Conservation (phyloP, 2,329 filamentous ascomycete species). For the Scedosporium dehoogii region DNA sequence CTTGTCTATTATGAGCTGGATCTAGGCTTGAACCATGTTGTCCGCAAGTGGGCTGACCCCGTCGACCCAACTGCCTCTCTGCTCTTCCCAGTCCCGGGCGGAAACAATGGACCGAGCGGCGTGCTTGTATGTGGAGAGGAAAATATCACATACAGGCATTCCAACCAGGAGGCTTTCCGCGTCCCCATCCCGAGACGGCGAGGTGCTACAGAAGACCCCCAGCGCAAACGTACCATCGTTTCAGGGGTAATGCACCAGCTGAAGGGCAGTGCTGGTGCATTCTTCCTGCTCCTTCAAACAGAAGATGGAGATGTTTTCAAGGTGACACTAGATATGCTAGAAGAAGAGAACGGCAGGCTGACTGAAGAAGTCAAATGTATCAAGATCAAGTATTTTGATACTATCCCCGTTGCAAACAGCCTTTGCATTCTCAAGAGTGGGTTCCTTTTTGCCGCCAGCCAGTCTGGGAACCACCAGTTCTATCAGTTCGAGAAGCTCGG, state of each 20-base stretch:
- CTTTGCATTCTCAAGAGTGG: conserved; percentile 92
- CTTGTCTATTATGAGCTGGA: conserved; percentile 97
- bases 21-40: conserved; percentile 91
- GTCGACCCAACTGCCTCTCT: conserved; percentile 84
- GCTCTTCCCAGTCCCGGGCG: conserved; percentile 91
- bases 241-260: conserved; percentile 94
- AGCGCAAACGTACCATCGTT: conserved; percentile 77
- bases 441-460: conserved; percentile 84
- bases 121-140: conserved; percentile 93
- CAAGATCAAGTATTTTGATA: conserved; percentile 97
- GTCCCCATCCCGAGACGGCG: conserved; percentile 80
- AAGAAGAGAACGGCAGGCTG: conserved; percentile 68
- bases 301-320: conserved; percentile 98
- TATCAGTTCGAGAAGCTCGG: conserved; percentile 97
- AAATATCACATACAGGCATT: conserved; percentile 93
- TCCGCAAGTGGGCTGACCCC: conserved; percentile 89
- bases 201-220: conserved; percentile 84
- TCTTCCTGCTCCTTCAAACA: conserved; percentile 93
- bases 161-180: conserved; percentile 81
- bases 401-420: conserved; percentile 76
- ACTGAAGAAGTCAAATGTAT: conserved; percentile 74
- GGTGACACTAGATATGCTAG: conserved; percentile 81
- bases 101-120: conserved; percentile 85
- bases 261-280: conserved; percentile 69
- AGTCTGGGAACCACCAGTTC: conserved; percentile 87